Evolutionary conservation across 139 green algal species (phyloP).

Genomic region (Micromonas pusilla): DNA sequence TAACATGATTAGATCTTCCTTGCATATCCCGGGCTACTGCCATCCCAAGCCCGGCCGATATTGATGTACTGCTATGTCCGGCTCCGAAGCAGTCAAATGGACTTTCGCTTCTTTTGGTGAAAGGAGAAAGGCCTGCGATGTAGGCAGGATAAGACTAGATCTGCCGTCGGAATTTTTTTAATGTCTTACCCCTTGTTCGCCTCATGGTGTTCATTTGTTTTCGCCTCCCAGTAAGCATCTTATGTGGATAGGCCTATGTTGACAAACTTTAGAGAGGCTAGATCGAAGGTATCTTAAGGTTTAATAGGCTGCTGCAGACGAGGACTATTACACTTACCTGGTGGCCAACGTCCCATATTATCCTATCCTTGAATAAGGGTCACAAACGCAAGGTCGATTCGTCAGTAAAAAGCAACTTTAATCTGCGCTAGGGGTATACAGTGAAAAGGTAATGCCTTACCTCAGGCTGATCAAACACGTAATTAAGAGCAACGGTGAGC

Average conservation of each 20-base stretch:
- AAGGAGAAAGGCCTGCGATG: constrained; percentile 2
- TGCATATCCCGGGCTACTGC: constrained; percentile 25
- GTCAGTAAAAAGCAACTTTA: no score
- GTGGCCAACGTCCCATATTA: constrained; percentile 94
- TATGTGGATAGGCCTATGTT: constrained; percentile 93
- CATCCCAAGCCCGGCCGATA: constrained; percentile 81
- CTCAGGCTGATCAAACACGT: constrained; percentile 93
- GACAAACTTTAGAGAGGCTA: no score
- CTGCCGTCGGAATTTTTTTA: not conserved
- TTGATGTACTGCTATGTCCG: constrained; percentile 89
- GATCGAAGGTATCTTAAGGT: no score
- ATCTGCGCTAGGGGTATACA: no score
- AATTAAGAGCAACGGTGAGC: constrained; percentile 94
- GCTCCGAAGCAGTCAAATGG: constrained; percentile 96
- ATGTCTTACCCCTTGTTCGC: constrained; percentile 77
- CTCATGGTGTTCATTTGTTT: constrained; percentile 86
- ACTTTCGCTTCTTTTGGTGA: constrained; percentile 90
- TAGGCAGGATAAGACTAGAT: constrained; percentile 7
- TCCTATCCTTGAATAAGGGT: constrained; percentile 58
- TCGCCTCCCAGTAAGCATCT: constrained; percentile 92
- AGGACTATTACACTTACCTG: constrained; percentile 48
- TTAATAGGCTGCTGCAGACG: no score
- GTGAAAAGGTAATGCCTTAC: not conserved
- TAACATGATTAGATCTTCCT: constrained; percentile 38
- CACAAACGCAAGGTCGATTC: no score